Evolutionary conservation across 1,284 basidiomycete genomes (phyloP), one percentile per base, ranked within the genome.

Genomic region (Psilocybe mexicana): DNA sequence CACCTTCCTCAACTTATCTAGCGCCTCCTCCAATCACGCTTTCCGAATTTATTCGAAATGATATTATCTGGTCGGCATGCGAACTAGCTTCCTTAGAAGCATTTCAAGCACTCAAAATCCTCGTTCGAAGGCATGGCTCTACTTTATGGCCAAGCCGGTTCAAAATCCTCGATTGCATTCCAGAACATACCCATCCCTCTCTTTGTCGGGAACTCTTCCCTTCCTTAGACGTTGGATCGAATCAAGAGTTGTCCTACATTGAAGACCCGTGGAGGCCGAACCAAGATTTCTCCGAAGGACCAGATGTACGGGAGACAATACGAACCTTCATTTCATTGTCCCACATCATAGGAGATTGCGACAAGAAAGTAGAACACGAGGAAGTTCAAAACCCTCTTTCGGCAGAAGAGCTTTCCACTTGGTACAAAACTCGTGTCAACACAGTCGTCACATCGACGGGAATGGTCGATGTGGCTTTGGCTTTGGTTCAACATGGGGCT

Each of bases 401-500:
- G 38, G 63, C 68, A 35, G 69, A 69, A 18, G 82, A 85, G 35
- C 76, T 96, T 1, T 75, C 83, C 4, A 59, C 70, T 14, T 98
- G 93, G 94, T 97, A 96, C 74, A 80, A 75, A 60, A 63, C 63
- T 1, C 86, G 87, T 33, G 84, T 92, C 26, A 76, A 87, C 43
- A 63, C 67, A 33, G 81, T 94, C 54, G 82, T 94, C 47, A 69
- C 76, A 8, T 76, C 78, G 1, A 87, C 88, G 0, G 93, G 94
- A 0, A 83, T 94, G 72, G 76, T 94, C 33, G 91, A 95, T 65
- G 72, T 85, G 26, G 92, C 94, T 12, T 79, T 97, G 12, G 82
- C 85, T 8, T 79, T 90, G 50, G 82, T 94, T 11, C 94, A 96
- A 72, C 88, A 96, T 64, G 94, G 87, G 3, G 93, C 90, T 6